phyloP scores from a whole-genome alignment of 352 stramenopile species.

The Globisporangium polare region DNA sequence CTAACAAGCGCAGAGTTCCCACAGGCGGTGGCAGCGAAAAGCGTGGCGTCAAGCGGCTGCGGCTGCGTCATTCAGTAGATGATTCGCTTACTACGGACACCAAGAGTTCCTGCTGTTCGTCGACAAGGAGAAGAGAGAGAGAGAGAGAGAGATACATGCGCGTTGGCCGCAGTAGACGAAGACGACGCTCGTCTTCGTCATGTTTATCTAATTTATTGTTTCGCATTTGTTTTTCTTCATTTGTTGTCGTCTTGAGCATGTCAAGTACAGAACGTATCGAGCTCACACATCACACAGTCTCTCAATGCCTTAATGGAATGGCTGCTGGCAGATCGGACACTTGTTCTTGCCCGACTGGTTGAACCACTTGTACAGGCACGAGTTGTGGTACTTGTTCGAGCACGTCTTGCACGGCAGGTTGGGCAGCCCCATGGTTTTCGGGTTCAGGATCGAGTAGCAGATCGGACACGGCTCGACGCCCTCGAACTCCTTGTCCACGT shows the following conservation, averaged over 20 bases:
- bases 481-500: constrained; percentile 92
- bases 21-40: constrained; percentile 25
- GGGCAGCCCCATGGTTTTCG: constrained; percentile 87
- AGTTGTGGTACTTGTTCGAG: constrained; percentile 92
- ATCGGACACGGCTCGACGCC: constrained; percentile 91
- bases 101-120: background rate
- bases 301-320: constrained; percentile 48
- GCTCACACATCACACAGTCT: background rate
- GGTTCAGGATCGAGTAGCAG: constrained; percentile 91
- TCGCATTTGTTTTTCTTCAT: background rate
- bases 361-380: constrained; percentile 94
- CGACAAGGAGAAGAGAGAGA: background rate
- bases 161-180: background rate
- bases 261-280: background rate
- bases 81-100: background rate
- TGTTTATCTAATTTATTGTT: too few species aligned
- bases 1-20: constrained; percentile 20
- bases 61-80: constrained; percentile 35
- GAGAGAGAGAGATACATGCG: background rate
- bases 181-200: background rate
- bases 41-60: constrained; percentile 48
- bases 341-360: constrained; percentile 93
- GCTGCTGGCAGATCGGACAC: constrained; percentile 91
- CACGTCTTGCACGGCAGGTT: constrained; percentile 90
- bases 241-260: background rate